Percentiles rank a stretch among this genome's conserved stretches.
phyloP scores from a whole-genome alignment of 164 flowering plant species.

The Stephania yunnanensis region DNA sequence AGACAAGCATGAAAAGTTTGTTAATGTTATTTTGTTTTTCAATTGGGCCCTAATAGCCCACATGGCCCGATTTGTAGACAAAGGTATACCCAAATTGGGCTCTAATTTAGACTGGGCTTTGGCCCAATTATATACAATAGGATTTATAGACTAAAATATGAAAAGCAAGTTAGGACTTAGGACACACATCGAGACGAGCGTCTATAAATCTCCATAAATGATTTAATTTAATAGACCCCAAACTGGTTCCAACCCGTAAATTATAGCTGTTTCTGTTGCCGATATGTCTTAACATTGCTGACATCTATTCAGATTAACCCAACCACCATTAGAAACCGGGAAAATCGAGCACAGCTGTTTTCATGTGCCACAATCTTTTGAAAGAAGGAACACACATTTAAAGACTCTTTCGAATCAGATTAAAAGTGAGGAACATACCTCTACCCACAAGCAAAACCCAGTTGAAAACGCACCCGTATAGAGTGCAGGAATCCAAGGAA shows the following conservation, averaged over 20 bases:
- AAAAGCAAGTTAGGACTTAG: no score
- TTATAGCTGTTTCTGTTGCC: constrained; percentile 82
- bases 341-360: neutral
- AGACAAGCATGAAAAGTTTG: no score
- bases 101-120: no score
- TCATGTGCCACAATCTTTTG: neutral
- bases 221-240: no score
- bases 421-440: constrained; percentile 38
- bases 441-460: constrained; percentile 75
- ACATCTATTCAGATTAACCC: constrained; percentile 41
- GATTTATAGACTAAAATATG: no score
- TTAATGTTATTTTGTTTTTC: no score
- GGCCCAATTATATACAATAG: no score
- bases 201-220: no score
- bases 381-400: neutral
- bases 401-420: neutral
- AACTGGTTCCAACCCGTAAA: constrained; percentile 73
- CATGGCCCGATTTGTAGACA: no score
- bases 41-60: no score
- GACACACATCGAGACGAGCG: no score
- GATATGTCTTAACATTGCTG: constrained; percentile 84
- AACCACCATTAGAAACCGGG: constrained; percentile 6
- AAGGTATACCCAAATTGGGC: no score
- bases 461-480: constrained; percentile 81
- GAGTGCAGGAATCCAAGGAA: constrained; percentile 88